These are phyloP conservation scores for Aspergillus candidus DNA, from an alignment of 2,329 filamentous ascomycete species.

Conservation along the genomic window DNA sequence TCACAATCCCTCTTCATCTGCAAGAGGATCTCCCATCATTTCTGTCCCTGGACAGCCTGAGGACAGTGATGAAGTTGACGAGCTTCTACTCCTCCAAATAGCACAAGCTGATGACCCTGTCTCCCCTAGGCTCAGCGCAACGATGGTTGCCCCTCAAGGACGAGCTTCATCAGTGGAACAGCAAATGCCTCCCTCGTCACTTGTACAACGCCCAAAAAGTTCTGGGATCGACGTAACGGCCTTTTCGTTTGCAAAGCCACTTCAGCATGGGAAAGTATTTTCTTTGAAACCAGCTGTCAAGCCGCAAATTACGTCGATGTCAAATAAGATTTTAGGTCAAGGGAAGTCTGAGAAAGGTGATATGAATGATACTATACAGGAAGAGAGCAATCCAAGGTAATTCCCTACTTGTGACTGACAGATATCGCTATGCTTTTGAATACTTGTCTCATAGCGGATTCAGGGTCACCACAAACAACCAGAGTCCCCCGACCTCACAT, in stretches of 20 bases:
- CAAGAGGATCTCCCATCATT: no score
- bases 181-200: slow-evolving; percentile 11
- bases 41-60: no score
- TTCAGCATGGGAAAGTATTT: slow-evolving; percentile 18
- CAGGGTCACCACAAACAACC: no score
- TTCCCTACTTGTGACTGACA: no score
- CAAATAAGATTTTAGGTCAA: not conserved
- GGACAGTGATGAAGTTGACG: slow-evolving; percentile 13
- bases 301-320: not conserved
- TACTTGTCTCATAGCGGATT: no score
- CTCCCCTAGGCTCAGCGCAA: slow-evolving; percentile 11
- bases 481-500: no score
- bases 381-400: not conserved
- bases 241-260: slow-evolving; percentile 33
- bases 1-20: no score
- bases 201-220: slow-evolving; percentile 29
- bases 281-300: slow-evolving; percentile 16
- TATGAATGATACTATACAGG: not conserved
- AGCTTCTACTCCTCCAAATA: slow-evolving; percentile 16
- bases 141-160: slow-evolving; percentile 13
- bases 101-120: slow-evolving; percentile 10
- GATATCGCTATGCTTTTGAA: no score
- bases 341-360: not conserved
- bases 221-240: slow-evolving; percentile 22
- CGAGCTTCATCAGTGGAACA: slow-evolving; percentile 3